Evolutionary conservation across 192 early-diverging fungal species (phyloP).

Genomic region (Diversispora epigaea): DNA sequence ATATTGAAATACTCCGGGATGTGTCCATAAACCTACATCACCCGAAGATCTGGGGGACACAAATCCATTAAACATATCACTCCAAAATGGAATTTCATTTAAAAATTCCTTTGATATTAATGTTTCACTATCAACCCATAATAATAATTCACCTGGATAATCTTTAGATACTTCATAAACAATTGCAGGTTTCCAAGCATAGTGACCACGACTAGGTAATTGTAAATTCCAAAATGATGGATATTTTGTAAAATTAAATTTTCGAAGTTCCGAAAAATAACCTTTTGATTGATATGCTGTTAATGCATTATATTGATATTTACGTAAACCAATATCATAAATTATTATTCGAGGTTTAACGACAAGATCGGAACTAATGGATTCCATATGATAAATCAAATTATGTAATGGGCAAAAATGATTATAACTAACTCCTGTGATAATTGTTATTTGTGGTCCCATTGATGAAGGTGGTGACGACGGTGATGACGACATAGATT

Average conservation of each 20-base stretch:
- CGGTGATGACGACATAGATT: too few relatives aligned
- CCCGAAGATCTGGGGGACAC: conserved; percentile 51
- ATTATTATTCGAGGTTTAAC: conserved; percentile 48
- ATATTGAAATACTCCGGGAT: conserved; percentile 49
- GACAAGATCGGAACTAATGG: conserved; percentile 33
- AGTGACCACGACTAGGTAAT: conserved; percentile 42
- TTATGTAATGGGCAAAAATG: conserved; percentile 54
- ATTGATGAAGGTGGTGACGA: too few relatives aligned
- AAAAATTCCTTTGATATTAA: conserved; percentile 45
- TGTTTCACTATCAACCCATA: conserved; percentile 55
- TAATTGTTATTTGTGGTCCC: conserved; percentile 42
- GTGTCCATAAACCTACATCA: conserved; percentile 45
- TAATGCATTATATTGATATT: conserved; percentile 41
- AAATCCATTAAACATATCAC: conserved; percentile 45
- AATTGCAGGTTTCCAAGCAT: conserved; percentile 58
- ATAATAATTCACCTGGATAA: conserved; percentile 40
- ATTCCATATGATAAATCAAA: conserved; percentile 46
- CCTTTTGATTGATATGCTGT: conserved; percentile 40
- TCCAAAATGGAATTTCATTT: conserved; percentile 8
- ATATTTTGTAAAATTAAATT: conserved; percentile 48
- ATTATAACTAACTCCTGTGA: conserved; percentile 52
- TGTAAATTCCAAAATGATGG: conserved; percentile 53
- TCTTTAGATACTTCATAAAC: conserved; percentile 47
- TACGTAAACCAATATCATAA: conserved; percentile 53
- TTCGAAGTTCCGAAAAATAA: conserved; percentile 45